A percentile compares a stretch with the other conserved stretches of the same genome.
Evolutionary conservation across 257 asterid genomes (phyloP).

Genomic region (Vinca minor): DNA sequence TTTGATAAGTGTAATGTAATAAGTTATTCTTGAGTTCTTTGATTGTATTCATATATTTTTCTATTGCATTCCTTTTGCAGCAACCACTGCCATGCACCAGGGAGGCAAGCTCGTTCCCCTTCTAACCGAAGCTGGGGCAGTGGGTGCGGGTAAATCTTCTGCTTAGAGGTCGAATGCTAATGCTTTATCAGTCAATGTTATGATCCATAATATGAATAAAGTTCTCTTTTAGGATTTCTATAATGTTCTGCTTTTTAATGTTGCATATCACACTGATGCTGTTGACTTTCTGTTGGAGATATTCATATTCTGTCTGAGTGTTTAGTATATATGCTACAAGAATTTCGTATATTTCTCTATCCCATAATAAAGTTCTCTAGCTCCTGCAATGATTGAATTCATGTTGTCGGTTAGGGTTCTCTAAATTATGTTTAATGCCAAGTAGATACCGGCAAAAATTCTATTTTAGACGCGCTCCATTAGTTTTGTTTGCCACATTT

Average conservation of each 20-base stretch:
- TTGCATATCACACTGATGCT: background rate
- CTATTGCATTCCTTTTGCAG: constrained; percentile 32
- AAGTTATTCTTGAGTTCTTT: background rate
- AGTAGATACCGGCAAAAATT: no score
- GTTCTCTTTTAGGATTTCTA: background rate
- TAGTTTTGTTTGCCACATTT: no score
- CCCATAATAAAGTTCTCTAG: no score
- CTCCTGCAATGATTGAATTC: no score
- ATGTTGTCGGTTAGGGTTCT: no score
- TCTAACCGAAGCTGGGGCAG: constrained; percentile 78
- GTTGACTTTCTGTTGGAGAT: no score
- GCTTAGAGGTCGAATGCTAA: constrained; percentile 23
- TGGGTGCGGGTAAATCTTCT: constrained; percentile 35
- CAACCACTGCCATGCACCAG: constrained; percentile 50
- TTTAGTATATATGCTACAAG: no score
- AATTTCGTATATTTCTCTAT: no score
- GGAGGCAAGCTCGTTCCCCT: constrained; percentile 61
- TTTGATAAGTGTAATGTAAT: background rate
- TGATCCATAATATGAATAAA: background rate
- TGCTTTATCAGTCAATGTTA: background rate
- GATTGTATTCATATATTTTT: background rate
- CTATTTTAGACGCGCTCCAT: no score
- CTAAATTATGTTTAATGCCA: no score
- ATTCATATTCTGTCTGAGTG: no score
- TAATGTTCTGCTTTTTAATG: no score